Percentiles rank a stretch among this genome's conserved stretches.
Evolutionary conservation across 2,329 filamentous ascomycete species (phyloP).

Genomic region (Pseudocercospora pini-densiflorae): DNA sequence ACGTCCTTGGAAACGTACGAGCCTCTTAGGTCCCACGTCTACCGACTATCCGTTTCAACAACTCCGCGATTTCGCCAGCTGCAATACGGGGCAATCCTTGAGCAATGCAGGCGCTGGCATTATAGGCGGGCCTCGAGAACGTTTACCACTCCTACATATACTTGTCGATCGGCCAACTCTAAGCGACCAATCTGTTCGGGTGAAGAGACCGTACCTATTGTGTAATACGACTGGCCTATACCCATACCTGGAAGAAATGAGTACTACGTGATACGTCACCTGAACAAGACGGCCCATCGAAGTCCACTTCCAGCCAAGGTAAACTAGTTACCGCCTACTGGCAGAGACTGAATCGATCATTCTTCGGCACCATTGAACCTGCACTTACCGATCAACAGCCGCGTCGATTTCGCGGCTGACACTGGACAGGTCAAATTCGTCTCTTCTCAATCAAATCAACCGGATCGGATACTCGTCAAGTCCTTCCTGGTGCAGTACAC

Average conservation of each 20-base stretch:
- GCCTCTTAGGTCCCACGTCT: slow-evolving; percentile 19
- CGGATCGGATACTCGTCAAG: neutral
- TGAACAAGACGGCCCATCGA: slow-evolving; percentile 20
- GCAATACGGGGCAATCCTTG: slow-evolving; percentile 29
- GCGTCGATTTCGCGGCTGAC: slow-evolving; percentile 17
- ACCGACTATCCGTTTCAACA: slow-evolving; percentile 27
- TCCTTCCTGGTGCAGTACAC: neutral
- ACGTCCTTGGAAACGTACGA: slow-evolving; percentile 31
- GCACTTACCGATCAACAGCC: slow-evolving; percentile 22
- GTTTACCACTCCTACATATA: slow-evolving; percentile 26
- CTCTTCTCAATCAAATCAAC: neutral
- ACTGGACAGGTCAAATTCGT: slow-evolving; percentile 8
- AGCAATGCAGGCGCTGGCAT: slow-evolving; percentile 26
- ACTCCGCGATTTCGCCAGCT: slow-evolving; percentile 30
- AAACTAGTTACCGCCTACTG: slow-evolving; percentile 15
- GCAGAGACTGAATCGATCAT: slow-evolving; percentile 13
- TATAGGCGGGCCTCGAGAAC: slow-evolving; percentile 25
- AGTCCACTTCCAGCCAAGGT: slow-evolving; percentile 20
- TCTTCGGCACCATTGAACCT: slow-evolving; percentile 16
- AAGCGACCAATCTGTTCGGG: slow-evolving; percentile 26
- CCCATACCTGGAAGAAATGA: slow-evolving; percentile 17
- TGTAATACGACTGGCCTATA: slow-evolving; percentile 19
- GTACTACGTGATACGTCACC: slow-evolving; percentile 25
- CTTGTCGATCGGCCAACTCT: slow-evolving; percentile 29
- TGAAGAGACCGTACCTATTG: slow-evolving; percentile 18